A percentile compares a stretch with the other conserved stretches of the same genome.
Conservation (phyloP, 75 land plant species). For the Larix kaempferi region DNA sequence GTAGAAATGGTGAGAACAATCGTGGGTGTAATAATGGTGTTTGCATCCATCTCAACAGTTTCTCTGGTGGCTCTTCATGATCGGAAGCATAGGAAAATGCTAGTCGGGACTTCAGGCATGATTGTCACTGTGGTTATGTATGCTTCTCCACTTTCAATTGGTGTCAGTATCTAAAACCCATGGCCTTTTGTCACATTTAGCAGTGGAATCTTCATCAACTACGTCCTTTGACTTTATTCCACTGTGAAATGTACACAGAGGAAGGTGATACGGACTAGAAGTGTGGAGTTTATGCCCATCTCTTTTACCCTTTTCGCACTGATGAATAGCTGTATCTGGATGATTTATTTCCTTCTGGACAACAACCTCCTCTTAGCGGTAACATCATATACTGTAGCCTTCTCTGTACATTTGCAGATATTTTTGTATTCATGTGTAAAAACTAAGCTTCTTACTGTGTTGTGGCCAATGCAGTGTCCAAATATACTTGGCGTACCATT, state of each 20-base stretch:
- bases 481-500: slow-evolving; percentile 40
- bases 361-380: slow-evolving; percentile 63
- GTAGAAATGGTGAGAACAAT: too few species aligned
- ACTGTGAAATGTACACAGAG: slow-evolving; percentile 21
- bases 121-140: slow-evolving; percentile 47
- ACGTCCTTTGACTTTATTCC: too few species aligned
- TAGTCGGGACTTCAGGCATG: slow-evolving; percentile 40
- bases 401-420: background rate
- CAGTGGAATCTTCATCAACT: background rate
- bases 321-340: slow-evolving; percentile 48
- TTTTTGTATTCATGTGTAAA: background rate
- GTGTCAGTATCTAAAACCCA: slow-evolving; percentile 28
- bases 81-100: slow-evolving; percentile 35
- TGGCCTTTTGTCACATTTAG: background rate
- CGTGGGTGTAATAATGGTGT: slow-evolving; percentile 14
- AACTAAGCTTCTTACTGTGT: background rate
- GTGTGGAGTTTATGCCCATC: slow-evolving; percentile 88
- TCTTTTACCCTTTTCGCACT: slow-evolving; percentile 53
- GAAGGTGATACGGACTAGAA: slow-evolving; percentile 61
- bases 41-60: slow-evolving; percentile 16
- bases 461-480: slow-evolving; percentile 23
- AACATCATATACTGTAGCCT: background rate
- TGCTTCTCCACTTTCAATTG: slow-evolving; percentile 32
- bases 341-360: slow-evolving; percentile 52
- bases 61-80: slow-evolving; percentile 27